These are phyloP conservation scores for Macrocybe gigantea DNA, from an alignment of 768 basidiomycete species.

Conservation along the genomic window DNA sequence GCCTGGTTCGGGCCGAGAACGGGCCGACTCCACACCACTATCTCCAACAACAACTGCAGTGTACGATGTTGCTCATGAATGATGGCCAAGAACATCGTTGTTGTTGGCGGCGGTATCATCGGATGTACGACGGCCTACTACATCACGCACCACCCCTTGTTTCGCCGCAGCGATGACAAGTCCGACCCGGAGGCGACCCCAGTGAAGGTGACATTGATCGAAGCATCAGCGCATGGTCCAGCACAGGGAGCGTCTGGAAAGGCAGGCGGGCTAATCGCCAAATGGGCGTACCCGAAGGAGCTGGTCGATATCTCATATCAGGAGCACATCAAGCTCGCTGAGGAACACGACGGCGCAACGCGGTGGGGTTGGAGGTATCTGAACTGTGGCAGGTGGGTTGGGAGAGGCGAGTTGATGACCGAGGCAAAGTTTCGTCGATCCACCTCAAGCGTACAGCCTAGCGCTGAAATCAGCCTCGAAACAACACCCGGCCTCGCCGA, in stretches of 20 bases:
- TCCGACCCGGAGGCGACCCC: too few species aligned
- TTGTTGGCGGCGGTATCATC: conserved; percentile 85
- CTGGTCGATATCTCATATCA: conserved; percentile 66
- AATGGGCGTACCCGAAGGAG: conserved; percentile 76
- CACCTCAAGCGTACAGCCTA: too few species aligned
- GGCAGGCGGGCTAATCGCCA: conserved; percentile 79
- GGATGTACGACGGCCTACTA: conserved; percentile 84
- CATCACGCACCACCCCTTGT: conserved; percentile 52
- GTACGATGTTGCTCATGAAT: neutral
- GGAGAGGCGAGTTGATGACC: conserved; percentile 37
- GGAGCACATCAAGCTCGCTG: conserved; percentile 70
- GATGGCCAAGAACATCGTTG: conserved; percentile 43
- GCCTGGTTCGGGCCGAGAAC: too few species aligned
- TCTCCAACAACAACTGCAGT: neutral
- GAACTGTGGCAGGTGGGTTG: conserved; percentile 68
- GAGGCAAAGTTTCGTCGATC: conserved; percentile 17
- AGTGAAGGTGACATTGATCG: conserved; percentile 49
- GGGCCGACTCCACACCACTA: too few species aligned
- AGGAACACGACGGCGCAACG: conserved; percentile 58
- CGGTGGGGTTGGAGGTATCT: conserved; percentile 86
- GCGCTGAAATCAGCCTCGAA: conserved; percentile 30
- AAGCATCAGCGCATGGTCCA: conserved; percentile 59
- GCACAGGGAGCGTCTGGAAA: conserved; percentile 84
- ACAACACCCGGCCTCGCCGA: conserved; percentile 45
- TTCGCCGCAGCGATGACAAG: conserved; percentile 28